Percentiles rank a stretch among this genome's conserved stretches.
Evolutionary conservation across 2,329 filamentous ascomycete genomes (phyloP).

Genomic region (Tricladium varicosporioides): DNA sequence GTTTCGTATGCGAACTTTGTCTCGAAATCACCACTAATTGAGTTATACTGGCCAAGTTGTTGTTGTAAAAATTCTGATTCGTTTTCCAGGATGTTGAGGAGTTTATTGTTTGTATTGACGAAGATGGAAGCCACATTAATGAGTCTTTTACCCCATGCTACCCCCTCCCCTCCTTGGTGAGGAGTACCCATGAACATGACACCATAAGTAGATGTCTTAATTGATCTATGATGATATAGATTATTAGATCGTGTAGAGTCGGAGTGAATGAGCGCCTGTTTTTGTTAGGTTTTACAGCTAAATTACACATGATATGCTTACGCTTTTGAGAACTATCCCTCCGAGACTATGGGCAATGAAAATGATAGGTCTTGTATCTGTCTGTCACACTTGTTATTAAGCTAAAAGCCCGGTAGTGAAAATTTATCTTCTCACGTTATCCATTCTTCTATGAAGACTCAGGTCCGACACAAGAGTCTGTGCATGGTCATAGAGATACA

Average conservation of each 20-base stretch:
- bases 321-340: constrained; percentile 19
- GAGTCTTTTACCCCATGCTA: constrained; percentile 18
- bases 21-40: constrained; percentile 36
- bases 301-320: constrained; percentile 1
- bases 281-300: background rate
- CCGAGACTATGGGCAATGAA: constrained; percentile 19
- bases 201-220: constrained; percentile 38
- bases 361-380: constrained; percentile 14
- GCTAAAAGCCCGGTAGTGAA: background rate
- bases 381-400: constrained; percentile 10
- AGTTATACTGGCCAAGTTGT: constrained; percentile 36
- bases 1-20: constrained; percentile 31
- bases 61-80: constrained; percentile 38
- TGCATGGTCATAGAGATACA: constrained; percentile 37
- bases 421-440: constrained; percentile 19
- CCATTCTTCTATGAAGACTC: constrained; percentile 26
- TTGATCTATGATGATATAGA: constrained; percentile 31
- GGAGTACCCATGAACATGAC: constrained; percentile 41
- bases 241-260: constrained; percentile 28
- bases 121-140: constrained; percentile 34
- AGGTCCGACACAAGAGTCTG: constrained; percentile 35
- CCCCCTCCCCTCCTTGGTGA: constrained; percentile 36
- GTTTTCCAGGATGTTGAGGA: constrained; percentile 35
- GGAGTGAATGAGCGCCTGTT: constrained; percentile 38
- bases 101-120: constrained; percentile 29